phyloP scores from a whole-genome alignment of 192 early-diverging fungal genomes.

The Coemansia sp. region DNA sequence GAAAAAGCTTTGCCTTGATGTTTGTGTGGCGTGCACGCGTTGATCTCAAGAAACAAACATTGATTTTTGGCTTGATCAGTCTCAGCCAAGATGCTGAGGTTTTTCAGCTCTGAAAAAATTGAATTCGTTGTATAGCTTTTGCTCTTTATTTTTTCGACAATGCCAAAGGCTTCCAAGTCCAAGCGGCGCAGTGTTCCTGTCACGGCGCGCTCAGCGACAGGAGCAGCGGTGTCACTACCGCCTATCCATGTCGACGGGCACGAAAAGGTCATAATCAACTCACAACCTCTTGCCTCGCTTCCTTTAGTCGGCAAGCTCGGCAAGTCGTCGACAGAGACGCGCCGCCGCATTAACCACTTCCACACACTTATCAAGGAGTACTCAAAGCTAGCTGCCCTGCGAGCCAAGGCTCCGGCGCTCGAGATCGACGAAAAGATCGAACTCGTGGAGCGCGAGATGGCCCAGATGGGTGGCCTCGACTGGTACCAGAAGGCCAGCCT shows the following conservation, averaged over 20 bases:
- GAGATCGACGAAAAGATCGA: conserved; percentile 56
- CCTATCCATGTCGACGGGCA: conserved; percentile 40
- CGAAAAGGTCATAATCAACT: conserved; percentile 23
- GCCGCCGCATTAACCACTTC: conserved; percentile 70
- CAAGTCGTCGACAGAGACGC: conserved; percentile 62
- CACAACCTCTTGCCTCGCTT: neutral
- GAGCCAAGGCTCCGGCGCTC: conserved; percentile 24
- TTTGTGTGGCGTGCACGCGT: neutral
- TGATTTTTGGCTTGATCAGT: neutral
- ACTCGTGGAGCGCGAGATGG: conserved; percentile 27
- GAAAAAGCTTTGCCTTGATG: neutral
- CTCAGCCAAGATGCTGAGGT: too few species aligned
- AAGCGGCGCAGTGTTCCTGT: conserved; percentile 28
- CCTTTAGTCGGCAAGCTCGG: conserved; percentile 41
- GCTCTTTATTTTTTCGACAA: neutral
- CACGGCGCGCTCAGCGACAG: neutral
- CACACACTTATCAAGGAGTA: conserved; percentile 80
- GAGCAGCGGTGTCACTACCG: conserved; percentile 12
- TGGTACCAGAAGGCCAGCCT: conserved; percentile 85
- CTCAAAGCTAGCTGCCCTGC: conserved; percentile 41
- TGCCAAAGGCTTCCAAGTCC: conserved; percentile 25
- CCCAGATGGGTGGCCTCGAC: conserved; percentile 76
- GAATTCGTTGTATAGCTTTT: neutral
- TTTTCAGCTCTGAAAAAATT: too few species aligned
- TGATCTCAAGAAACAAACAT: neutral